Conservation (phyloP, 1,139 yeast species). For the Kodamaea ohmeri region DNA sequence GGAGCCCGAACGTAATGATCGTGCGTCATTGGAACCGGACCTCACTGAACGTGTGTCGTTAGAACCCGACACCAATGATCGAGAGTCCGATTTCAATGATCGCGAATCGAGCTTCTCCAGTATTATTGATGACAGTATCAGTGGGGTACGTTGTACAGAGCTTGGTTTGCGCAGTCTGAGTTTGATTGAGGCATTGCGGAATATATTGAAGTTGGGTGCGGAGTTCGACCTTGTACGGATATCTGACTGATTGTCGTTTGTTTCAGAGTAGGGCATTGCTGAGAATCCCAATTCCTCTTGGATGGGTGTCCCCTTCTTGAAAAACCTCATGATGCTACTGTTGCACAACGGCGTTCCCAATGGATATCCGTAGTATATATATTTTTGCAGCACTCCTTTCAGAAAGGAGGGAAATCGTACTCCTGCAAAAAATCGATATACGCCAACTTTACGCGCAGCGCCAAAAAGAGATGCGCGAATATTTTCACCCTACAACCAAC, state of each 20-base stretch:
- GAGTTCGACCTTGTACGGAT: constrained; percentile 11
- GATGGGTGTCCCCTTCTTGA: constrained; percentile 6
- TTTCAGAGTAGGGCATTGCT: constrained; percentile 10
- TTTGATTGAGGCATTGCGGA: constrained; percentile 8
- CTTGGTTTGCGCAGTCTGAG: not conserved
- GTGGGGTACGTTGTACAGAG: constrained; percentile 6
- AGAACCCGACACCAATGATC: too few species aligned
- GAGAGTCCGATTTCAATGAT: not conserved
- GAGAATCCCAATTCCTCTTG: constrained; percentile 3
- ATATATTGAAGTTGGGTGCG: constrained; percentile 10
- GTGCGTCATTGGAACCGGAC: too few species aligned
- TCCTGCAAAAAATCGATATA: constrained; percentile 1
- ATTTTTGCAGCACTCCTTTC: not conserved
- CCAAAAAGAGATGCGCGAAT: constrained; percentile 3
- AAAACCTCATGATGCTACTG: constrained; percentile 6
- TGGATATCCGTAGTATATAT: constrained; percentile 2
- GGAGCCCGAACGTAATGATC: too few species aligned
- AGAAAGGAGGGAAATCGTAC: not conserved
- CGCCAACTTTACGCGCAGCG: constrained; percentile 3
- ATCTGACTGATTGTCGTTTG: not conserved
- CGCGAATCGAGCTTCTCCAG: not conserved
- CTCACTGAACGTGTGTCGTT: too few species aligned
- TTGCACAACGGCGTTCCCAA: not conserved
- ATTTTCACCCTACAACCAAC: constrained; percentile 4
- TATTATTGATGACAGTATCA: constrained; percentile 4